A percentile compares a stretch with the other conserved stretches of the same genome.
phyloP scores from a whole-genome alignment of 768 basidiomycete genomes.

The Galerina marginata region DNA sequence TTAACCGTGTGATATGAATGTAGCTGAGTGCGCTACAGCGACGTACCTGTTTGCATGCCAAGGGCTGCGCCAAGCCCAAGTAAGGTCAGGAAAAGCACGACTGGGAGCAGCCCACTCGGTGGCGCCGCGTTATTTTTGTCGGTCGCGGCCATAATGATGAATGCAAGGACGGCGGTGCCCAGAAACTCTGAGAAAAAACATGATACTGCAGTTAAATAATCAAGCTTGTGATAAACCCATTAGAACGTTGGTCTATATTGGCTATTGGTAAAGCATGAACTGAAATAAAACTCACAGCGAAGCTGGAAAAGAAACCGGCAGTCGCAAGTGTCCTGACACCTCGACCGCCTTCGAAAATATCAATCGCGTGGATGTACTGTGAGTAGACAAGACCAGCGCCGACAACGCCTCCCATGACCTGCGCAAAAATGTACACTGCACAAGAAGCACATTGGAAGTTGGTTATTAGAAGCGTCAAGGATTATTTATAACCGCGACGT shows the following conservation, averaged over 20 bases:
- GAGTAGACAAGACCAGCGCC: constrained; percentile 67
- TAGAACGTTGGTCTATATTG: neutral
- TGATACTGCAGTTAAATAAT: constrained; percentile 44
- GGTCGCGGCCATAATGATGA: constrained; percentile 56
- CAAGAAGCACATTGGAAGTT: neutral
- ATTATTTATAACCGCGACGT: constrained; percentile 3
- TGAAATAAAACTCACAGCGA: constrained; percentile 48
- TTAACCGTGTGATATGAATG: neutral
- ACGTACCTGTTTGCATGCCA: constrained; percentile 63
- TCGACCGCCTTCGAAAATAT: constrained; percentile 63
- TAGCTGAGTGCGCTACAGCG: constrained; percentile 5
- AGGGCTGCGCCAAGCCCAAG: constrained; percentile 61
- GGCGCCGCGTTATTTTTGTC: constrained; percentile 61
- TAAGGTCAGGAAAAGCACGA: constrained; percentile 59
- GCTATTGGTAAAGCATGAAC: neutral
- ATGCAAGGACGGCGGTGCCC: constrained; percentile 58
- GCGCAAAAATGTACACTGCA: constrained; percentile 45
- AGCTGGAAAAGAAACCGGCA: constrained; percentile 64
- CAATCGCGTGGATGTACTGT: constrained; percentile 72
- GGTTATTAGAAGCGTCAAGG: neutral
- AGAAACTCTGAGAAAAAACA: constrained; percentile 59
- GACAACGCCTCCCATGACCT: constrained; percentile 64
- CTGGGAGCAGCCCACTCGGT: constrained; percentile 50
- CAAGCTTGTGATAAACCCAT: constrained; percentile 14
- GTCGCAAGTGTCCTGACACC: constrained; percentile 59